Base-by-base conservation (phyloP, 345 rosid genomes). In the Anastatica hierochuntica region DNA sequence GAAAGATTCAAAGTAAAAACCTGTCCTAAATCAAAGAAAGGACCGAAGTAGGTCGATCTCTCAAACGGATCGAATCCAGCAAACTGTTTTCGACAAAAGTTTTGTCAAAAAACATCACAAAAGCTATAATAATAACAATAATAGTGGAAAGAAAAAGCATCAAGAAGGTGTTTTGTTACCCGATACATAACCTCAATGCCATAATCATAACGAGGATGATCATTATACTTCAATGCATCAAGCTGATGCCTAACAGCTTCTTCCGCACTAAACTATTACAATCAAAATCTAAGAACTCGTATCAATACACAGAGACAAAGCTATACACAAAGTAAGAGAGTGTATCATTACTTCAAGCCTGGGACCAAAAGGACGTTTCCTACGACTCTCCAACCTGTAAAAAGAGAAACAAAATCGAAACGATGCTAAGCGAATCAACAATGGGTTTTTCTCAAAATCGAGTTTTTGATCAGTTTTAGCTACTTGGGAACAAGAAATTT, bases 31-130 rank as follows among this genome's bases (percentile, higher is more conserved):
- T 90, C 95, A 40, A 82, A 87, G 73, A 80, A 76, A 33, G 96
- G 96, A 18, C 98, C 98, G n/a, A 86, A 86, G 57, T 90, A 90
- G 1, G 85, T 76, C 0, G 96, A 90, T 60, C 98, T 82, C 74
- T 86, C 96, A 49, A 87, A 87, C 14, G 96, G 98, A 66, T 90
- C 98, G 29, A 90, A 87, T 60, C 98, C 96, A 58, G 98, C 96
- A 76, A 90, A 87, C 98, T 86, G 76, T 34, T 58, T 14, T n/a
- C n/a, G n/a, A n/a, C n/a, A n/a, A n/a, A n/a, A n/a, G 27, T 24
- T n/a, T 43, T 6, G 4, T 43, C 41, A 24, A 69, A 60, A 13
- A 4, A 46, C 14, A 49, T 46, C 12, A 38, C 31, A 49, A 9
- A 36, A 18, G 13, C 2, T 8, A 43, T 23, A 53, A 50, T 5